Conservation (phyloP, 2,329 filamentous ascomycete genomes). For the Pseudogymnoascus sp. region DNA sequence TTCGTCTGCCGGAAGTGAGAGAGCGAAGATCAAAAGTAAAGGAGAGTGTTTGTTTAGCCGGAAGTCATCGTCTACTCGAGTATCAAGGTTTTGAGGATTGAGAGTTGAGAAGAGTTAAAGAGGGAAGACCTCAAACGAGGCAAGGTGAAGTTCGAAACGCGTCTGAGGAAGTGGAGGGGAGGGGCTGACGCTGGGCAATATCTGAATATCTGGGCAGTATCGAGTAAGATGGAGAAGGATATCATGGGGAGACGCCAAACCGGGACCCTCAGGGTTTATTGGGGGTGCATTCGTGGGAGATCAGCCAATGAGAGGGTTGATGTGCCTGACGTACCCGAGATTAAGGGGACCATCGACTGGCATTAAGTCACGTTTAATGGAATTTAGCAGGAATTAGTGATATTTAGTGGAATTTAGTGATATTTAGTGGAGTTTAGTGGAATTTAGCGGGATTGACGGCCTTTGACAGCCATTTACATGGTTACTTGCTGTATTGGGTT, state of each 20-base stretch:
- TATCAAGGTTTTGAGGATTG: neutral
- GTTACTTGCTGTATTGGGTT: neutral
- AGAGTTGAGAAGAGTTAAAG: neutral
- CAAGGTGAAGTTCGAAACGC: constrained; percentile 2
- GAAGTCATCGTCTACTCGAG: neutral
- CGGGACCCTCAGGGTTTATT: neutral
- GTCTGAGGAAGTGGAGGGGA: neutral
- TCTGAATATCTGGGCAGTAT: neutral
- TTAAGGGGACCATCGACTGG: neutral
- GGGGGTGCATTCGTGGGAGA: neutral
- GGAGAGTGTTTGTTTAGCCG: constrained; percentile 3
- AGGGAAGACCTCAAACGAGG: neutral
- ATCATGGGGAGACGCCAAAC: neutral
- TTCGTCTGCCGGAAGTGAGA: neutral
- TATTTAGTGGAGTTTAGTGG: neutral
- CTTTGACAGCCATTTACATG: constrained; percentile 6
- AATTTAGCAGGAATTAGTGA: neutral
- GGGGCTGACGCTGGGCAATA: neutral
- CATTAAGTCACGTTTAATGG: neutral
- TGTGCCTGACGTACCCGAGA: constrained; percentile 2
- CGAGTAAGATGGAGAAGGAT: neutral
- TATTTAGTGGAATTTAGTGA: neutral
- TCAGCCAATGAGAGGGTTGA: neutral
- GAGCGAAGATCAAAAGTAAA: neutral
- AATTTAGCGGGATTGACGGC: neutral